These are phyloP conservation scores for Phytopythium vexans DNA, from an alignment of 352 stramenopile species.

Conservation along the genomic window DNA sequence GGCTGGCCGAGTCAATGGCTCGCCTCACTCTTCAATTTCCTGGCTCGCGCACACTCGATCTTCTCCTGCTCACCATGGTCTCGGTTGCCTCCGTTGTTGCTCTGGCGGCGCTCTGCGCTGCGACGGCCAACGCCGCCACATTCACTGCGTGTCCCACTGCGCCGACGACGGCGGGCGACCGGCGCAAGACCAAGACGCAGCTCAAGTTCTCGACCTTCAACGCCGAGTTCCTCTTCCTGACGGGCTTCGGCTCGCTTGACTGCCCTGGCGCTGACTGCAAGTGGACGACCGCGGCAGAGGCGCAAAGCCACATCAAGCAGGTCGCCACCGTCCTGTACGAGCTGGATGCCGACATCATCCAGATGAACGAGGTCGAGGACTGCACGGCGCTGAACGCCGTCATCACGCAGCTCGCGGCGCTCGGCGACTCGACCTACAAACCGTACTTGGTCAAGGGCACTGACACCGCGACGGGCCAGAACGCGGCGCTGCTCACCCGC, in stretches of 20 bases:
- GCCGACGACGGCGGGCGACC: constrained; percentile 34
- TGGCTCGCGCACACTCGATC: neutral
- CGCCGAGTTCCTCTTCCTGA: constrained; percentile 55
- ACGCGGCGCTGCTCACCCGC: constrained; percentile 58
- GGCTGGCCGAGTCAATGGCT: too few relatives aligned
- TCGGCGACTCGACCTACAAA: constrained; percentile 57
- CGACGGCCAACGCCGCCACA: constrained; percentile 23
- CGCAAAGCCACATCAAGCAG: constrained; percentile 44
- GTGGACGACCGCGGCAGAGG: constrained; percentile 39
- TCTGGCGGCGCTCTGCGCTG: constrained; percentile 8
- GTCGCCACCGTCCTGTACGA: constrained; percentile 45
- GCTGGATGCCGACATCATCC: constrained; percentile 62
- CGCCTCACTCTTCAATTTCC: neutral
- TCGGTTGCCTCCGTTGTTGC: too few relatives aligned
- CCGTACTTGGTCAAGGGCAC: constrained; percentile 57
- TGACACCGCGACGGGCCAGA: constrained; percentile 67
- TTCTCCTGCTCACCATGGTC: constrained; percentile 12
- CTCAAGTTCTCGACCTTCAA: constrained; percentile 72
- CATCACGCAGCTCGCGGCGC: constrained; percentile 36
- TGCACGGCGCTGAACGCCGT: constrained; percentile 48
- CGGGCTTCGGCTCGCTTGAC: constrained; percentile 29
- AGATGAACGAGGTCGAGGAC: constrained; percentile 64
- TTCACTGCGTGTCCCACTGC: constrained; percentile 44
- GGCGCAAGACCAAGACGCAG: constrained; percentile 38
- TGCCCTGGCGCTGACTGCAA: constrained; percentile 50